Base-by-base conservation (phyloP, 768 basidiomycete genomes). In the Lyophyllum atratum region DNA sequence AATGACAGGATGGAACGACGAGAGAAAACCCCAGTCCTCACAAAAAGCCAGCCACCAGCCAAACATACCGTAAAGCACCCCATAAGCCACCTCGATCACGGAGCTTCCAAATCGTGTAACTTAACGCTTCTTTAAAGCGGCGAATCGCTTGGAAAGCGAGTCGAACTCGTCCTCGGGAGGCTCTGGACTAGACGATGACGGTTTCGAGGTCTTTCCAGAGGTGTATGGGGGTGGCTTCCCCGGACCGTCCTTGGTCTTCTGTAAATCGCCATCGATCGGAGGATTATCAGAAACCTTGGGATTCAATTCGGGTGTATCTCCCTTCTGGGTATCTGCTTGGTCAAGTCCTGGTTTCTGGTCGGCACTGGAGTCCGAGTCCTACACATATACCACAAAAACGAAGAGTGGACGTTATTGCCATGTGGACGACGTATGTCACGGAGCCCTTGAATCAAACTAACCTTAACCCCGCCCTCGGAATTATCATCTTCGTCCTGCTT, bases 71-170 rank as follows among this genome's bases (percentile, higher is more conserved):
- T 7, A 46, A 56, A n/a, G 15, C 22, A 15, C 6, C 19, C 11
- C 31, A 25, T 5, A 28, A n/a, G n/a, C n/a, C n/a, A n/a, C n/a
- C n/a, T n/a, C n/a, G n/a, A n/a, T n/a, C n/a, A n/a, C 22, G 12
- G 12, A 7, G 14, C 6, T 6, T 24, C 44, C 57, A 39, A 34
- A 46, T 34, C 47, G 14, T n/a, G 39, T 2, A 14, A 37, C 31
- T 72, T 71, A 92, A 46, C 85, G 85, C 74, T 92, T 92, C 78
- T 95, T 97, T 64, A 97, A 73, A 26, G 85, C 88, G 59, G 90
- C 92, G 66, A 97, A 96, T 55, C 95, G 85, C 69, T 83, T 85
- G 49, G 87, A 76, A 49, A 97, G 76, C 21, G 83, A 78, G 37
- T 89, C 88, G 64, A 93, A 92, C 55, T 89, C 89, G 63, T 93